Conservation (phyloP, 805 yeast species). For the Candida saitoana region DNA sequence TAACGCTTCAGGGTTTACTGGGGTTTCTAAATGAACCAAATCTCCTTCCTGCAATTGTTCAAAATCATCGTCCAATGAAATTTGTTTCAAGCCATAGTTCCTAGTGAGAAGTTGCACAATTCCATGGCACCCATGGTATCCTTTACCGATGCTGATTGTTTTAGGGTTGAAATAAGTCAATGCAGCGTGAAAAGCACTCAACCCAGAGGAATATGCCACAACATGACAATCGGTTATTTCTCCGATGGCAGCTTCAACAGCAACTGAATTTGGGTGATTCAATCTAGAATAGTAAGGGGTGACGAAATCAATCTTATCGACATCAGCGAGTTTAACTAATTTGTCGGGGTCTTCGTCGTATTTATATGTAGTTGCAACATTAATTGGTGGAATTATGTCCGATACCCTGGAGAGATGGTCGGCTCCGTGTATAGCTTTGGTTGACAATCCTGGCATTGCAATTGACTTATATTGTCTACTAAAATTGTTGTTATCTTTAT, state of each 20-base stretch:
- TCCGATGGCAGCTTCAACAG: conserved; percentile 64
- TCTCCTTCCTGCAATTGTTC: conserved; percentile 62
- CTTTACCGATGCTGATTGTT: conserved; percentile 66
- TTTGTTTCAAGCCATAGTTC: conserved; percentile 51
- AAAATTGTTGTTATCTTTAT: neutral
- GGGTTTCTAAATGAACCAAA: conserved; percentile 79
- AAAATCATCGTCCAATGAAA: conserved; percentile 36
- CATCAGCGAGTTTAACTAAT: conserved; percentile 40
- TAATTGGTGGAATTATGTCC: conserved; percentile 78
- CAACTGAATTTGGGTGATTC: conserved; percentile 66
- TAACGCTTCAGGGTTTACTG: conserved; percentile 79
- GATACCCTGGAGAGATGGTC: conserved; percentile 52
- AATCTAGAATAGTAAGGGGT: conserved; percentile 57
- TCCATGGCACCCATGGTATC: conserved; percentile 83
- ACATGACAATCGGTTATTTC: conserved; percentile 60
- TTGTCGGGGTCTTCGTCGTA: conserved; percentile 59
- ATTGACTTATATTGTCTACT: neutral
- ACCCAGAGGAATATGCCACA: conserved; percentile 72
- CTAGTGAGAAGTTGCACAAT: conserved; percentile 61
- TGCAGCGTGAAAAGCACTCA: conserved; percentile 76
- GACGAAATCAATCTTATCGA: conserved; percentile 10
- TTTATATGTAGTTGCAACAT: conserved; percentile 72
- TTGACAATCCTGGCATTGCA: conserved; percentile 46
- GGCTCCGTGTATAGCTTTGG: conserved; percentile 68
- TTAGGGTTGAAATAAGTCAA: conserved; percentile 71